Evolutionary conservation across 2,329 filamentous ascomycete species (phyloP).

Genomic region (Phaeophleospora eucalypticola): DNA sequence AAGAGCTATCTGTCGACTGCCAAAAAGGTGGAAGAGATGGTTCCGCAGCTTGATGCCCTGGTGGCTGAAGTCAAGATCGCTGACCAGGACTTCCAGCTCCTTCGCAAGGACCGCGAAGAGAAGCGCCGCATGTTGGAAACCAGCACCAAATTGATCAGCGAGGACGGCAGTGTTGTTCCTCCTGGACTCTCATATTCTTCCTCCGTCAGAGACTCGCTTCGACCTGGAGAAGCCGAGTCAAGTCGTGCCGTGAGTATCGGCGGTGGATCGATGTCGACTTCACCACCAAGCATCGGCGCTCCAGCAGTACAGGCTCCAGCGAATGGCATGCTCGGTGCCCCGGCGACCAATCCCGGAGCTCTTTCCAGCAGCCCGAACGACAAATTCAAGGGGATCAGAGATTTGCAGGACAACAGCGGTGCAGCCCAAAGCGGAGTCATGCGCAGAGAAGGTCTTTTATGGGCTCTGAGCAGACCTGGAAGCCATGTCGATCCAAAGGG

Average conservation of each 20-base stretch:
- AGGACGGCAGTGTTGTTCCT: constrained; percentile 29
- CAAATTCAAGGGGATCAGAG: constrained; percentile 85
- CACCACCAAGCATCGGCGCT: constrained; percentile 24
- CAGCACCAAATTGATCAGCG: constrained; percentile 57
- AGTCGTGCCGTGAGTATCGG: constrained; percentile 23
- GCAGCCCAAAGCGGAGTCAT: constrained; percentile 58
- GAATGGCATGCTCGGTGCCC: constrained; percentile 22
- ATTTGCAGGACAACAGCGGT: constrained; percentile 68
- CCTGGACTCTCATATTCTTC: constrained; percentile 25
- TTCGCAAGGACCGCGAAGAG: constrained; percentile 90
- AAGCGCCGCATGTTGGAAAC: constrained; percentile 88
- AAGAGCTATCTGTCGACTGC: constrained; percentile 75
- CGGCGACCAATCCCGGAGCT: constrained; percentile 11
- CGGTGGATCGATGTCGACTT: constrained; percentile 22
- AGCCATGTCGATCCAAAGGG: constrained; percentile 94
- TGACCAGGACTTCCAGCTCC: constrained; percentile 95
- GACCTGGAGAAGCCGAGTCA: constrained; percentile 22
- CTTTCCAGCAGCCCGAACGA: constrained; percentile 37
- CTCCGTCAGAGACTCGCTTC: constrained; percentile 25
- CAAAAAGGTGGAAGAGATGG: constrained; percentile 78
- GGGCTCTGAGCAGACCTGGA: constrained; percentile 88
- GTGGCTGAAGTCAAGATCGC: constrained; percentile 85
- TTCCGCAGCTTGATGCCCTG: constrained; percentile 86
- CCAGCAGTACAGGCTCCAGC: constrained; percentile 22
- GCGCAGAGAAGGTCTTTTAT: constrained; percentile 88